These are phyloP conservation scores for Hypoxylon crocopeplum DNA, from an alignment of 495 filamentous ascomycete species.

Conservation along the genomic window DNA sequence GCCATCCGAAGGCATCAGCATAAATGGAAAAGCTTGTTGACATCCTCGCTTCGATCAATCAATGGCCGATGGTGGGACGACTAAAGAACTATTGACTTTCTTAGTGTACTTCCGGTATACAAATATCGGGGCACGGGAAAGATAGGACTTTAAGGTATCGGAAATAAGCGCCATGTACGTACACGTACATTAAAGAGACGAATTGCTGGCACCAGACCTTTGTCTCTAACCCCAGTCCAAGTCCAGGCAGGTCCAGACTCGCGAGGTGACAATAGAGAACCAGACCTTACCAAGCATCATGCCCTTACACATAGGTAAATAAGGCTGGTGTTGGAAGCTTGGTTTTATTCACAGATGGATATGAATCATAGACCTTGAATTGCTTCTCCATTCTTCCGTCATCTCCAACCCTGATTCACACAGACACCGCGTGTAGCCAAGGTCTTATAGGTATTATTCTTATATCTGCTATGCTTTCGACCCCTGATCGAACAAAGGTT, in stretches of 20 bases:
- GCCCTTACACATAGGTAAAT: constrained; percentile 3
- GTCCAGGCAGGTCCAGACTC: constrained; percentile 30
- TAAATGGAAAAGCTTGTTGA: background rate
- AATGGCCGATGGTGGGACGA: background rate
- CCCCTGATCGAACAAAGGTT: constrained; percentile 1
- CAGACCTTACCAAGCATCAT: constrained; percentile 12
- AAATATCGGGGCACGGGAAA: too few relatives aligned
- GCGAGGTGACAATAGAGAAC: background rate
- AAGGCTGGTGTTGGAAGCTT: too few relatives aligned
- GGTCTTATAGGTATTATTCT: constrained; percentile 23
- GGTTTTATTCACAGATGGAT: constrained; percentile 2
- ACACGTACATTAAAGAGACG: background rate
- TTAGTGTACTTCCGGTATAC: too few relatives aligned
- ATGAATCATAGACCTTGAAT: constrained; percentile 10
- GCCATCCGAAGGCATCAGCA: background rate
- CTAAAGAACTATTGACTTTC: background rate
- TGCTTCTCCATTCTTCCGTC: background rate
- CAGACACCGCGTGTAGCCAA: constrained; percentile 3
- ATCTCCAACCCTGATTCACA: background rate
- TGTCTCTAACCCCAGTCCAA: constrained; percentile 21
- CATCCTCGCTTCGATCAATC: background rate
- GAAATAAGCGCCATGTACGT: constrained; percentile 13
- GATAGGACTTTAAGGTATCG: too few relatives aligned
- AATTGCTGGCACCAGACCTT: constrained; percentile 21
- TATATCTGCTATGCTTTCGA: constrained; percentile 13